Conservation (phyloP, 352 stramenopile genomes). For the Phytophthora pinifolia region DNA sequence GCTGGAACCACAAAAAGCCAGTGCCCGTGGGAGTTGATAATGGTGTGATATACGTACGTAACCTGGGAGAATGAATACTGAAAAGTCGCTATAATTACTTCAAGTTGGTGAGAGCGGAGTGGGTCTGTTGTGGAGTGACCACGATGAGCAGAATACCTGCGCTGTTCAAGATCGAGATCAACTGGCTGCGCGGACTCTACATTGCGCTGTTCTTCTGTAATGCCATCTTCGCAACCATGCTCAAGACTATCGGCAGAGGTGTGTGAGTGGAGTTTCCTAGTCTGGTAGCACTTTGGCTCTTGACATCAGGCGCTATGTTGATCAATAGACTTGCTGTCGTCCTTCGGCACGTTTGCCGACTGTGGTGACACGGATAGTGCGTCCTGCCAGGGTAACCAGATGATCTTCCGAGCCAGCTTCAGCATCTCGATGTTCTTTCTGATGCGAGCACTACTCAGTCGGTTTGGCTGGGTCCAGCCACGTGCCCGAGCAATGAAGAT, state of each 20-base stretch:
- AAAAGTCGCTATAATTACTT: conserved; percentile 26
- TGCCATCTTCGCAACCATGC: conserved; percentile 60
- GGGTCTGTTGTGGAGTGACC: not conserved
- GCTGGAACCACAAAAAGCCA: conserved; percentile 36
- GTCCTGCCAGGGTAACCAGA: conserved; percentile 65
- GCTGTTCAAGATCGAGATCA: conserved; percentile 25
- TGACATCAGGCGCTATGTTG: not conserved
- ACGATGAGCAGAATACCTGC: not conserved
- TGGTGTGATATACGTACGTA: conserved; percentile 3
- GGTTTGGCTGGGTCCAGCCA: conserved; percentile 34
- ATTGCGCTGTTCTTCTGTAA: conserved; percentile 76
- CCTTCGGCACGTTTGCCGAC: conserved; percentile 64
- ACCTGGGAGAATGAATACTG: conserved; percentile 15
- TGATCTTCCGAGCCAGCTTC: conserved; percentile 72
- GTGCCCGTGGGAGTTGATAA: conserved; percentile 1
- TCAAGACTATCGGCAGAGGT: conserved; percentile 69
- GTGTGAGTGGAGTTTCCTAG: not conserved
- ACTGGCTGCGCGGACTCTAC: conserved; percentile 48
- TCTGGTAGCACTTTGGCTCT: not conserved
- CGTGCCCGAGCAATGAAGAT: conserved; percentile 30
- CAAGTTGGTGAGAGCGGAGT: no score
- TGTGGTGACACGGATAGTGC: conserved; percentile 43
- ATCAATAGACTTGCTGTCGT: conserved; percentile 32
- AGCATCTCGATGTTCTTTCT: conserved; percentile 62
- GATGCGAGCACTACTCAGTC: conserved; percentile 47